phyloP scores from a whole-genome alignment of 2,329 filamentous ascomycete species.

The Calonectria naviculata region DNA sequence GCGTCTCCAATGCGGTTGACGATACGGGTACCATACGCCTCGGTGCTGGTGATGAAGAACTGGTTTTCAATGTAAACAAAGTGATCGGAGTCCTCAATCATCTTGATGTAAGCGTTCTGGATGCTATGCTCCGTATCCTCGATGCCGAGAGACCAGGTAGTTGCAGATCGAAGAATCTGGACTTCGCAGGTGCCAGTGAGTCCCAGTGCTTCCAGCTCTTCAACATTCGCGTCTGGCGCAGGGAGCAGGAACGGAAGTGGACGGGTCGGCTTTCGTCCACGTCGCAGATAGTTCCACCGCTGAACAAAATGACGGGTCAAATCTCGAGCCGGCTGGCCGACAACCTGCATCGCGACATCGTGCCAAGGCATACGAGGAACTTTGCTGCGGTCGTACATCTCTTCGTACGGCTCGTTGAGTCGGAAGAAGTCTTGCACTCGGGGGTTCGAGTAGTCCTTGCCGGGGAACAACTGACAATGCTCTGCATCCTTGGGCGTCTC shows the following conservation, averaged over 20 bases:
- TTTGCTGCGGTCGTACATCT: slow-evolving; percentile 95
- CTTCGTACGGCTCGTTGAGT: slow-evolving; percentile 93
- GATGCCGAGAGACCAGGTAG: slow-evolving; percentile 91
- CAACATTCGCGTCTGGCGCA: slow-evolving; percentile 88
- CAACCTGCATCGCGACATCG: slow-evolving; percentile 97
- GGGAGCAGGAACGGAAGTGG: slow-evolving; percentile 94
- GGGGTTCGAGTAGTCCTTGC: slow-evolving; percentile 98
- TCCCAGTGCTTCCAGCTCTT: slow-evolving; percentile 87
- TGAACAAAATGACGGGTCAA: slow-evolving; percentile 97
- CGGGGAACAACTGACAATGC: slow-evolving; percentile 95
- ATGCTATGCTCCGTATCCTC: slow-evolving; percentile 93
- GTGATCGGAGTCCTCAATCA: slow-evolving; percentile 95
- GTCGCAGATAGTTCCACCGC: slow-evolving; percentile 96
- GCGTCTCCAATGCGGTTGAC: slow-evolving; percentile 95
- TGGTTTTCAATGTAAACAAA: slow-evolving; percentile 99
- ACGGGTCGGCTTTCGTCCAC: slow-evolving; percentile 91
- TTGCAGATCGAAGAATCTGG: slow-evolving; percentile 92
- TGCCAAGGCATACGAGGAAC: slow-evolving; percentile 98
- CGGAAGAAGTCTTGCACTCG: slow-evolving; percentile 95
- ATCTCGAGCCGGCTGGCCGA: slow-evolving; percentile 94
- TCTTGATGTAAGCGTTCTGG: slow-evolving; percentile 92
- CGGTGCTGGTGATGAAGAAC: slow-evolving; percentile 95
- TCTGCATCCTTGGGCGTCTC: slow-evolving; percentile 86
- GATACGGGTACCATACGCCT: slow-evolving; percentile 88
- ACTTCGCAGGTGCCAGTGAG: slow-evolving; percentile 96